These are phyloP conservation scores for Schizochytrium sp. DNA, from an alignment of 108 stramenopile species.

Conservation along the genomic window DNA sequence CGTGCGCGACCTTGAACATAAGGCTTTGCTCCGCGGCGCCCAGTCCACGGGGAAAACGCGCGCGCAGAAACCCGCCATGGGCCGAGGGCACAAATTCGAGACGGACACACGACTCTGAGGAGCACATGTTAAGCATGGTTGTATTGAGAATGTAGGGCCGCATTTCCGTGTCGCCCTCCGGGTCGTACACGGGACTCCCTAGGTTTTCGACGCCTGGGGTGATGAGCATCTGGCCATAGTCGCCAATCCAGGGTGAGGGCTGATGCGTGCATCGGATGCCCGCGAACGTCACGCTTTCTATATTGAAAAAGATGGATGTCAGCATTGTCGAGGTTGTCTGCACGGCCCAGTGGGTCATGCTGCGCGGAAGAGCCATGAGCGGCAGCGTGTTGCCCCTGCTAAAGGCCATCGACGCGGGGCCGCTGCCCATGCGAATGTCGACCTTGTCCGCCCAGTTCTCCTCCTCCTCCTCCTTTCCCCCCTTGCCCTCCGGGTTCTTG, in stretches of 20 bases:
- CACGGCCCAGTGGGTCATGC: background rate
- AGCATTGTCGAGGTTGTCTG: background rate
- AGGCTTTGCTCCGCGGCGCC: background rate
- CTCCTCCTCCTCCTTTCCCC: background rate
- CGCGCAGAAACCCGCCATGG: background rate
- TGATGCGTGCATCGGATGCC: slow-evolving; percentile 26
- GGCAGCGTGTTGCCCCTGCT: slow-evolving; percentile 1
- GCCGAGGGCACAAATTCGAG: background rate
- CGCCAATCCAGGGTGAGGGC: slow-evolving; percentile 37
- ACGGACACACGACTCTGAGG: background rate
- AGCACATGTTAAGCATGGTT: background rate
- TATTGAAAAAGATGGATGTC: background rate
- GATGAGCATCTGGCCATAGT: slow-evolving; percentile 27
- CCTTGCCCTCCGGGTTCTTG: background rate
- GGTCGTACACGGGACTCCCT: background rate
- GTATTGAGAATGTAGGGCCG: background rate
- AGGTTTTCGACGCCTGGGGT: background rate
- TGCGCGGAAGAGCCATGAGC: background rate
- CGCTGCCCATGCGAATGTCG: background rate
- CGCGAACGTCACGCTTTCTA: background rate
- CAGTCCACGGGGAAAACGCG: background rate
- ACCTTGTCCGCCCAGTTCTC: background rate
- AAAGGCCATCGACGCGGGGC: background rate
- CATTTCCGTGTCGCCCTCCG: background rate
- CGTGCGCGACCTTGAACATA: background rate